These are phyloP conservation scores for Trypanosoma grayi DNA, from an alignment of 208 protist species.

Conservation along the genomic window DNA sequence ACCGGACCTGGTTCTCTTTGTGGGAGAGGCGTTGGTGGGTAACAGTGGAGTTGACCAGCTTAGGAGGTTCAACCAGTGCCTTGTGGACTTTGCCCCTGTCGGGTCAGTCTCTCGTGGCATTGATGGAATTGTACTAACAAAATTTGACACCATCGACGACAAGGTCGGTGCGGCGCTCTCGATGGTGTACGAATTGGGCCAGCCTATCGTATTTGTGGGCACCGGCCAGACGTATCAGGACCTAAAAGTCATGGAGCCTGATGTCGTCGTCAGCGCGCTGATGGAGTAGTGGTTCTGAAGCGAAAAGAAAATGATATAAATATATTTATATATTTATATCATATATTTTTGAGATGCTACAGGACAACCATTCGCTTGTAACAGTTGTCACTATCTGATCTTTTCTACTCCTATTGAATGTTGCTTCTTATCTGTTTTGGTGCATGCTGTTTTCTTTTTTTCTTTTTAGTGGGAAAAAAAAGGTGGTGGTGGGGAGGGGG, in stretches of 20 bases:
- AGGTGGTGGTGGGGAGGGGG: background rate
- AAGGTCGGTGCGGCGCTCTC: conserved; percentile 99
- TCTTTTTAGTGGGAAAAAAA: too few species aligned
- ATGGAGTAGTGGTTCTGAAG: conserved; percentile 89
- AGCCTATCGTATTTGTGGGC: conserved; percentile 99
- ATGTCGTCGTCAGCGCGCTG: conserved; percentile 94
- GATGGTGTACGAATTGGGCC: conserved; percentile 98
- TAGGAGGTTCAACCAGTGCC: conserved; percentile 96
- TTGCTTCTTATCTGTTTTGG: conserved; percentile 15
- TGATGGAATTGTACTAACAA: conserved; percentile 99
- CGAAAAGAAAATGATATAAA: background rate
- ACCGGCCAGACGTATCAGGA: conserved; percentile 98
- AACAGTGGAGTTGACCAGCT: conserved; percentile 99
- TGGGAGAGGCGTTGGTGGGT: conserved; percentile 99
- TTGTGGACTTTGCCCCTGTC: conserved; percentile 90
- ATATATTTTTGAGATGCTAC: too few species aligned
- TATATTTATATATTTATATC: background rate
- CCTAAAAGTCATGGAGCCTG: conserved; percentile 94
- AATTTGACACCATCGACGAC: conserved; percentile 99
- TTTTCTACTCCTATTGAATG: conserved; percentile 12
- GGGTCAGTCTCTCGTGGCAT: conserved; percentile 88
- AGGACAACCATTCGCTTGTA: too few species aligned
- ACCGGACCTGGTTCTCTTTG: conserved; percentile 98
- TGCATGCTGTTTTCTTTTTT: background rate
- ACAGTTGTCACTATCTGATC: background rate